Evolutionary conservation across 352 stramenopile species (phyloP).

Genomic region (Phytophthora hibernalis): DNA sequence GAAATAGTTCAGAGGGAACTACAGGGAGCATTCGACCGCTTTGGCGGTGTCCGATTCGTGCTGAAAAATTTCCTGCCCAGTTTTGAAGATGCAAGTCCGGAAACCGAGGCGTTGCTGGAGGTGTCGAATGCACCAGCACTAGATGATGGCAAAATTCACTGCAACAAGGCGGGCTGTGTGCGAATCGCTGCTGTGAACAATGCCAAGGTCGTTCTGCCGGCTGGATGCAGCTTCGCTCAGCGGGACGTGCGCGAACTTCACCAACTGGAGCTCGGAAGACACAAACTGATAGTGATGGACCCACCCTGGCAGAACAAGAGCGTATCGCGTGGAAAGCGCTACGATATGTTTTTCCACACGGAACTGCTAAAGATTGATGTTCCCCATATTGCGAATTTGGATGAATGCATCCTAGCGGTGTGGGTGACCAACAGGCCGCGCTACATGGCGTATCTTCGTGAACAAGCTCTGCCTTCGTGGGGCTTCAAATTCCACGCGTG

Average conservation of each 20-base stretch:
- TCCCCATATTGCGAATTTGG: slow-evolving; percentile 32
- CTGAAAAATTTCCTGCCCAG: slow-evolving; percentile 22
- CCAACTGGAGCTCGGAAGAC: slow-evolving; percentile 23
- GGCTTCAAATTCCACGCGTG: slow-evolving; percentile 66
- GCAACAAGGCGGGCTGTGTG: slow-evolving; percentile 27
- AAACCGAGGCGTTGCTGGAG: slow-evolving; percentile 3
- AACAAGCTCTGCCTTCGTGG: slow-evolving; percentile 64
- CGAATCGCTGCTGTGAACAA: slow-evolving; percentile 22
- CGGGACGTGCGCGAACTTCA: slow-evolving; percentile 35
- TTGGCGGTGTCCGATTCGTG: slow-evolving; percentile 34
- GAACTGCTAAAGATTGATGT: slow-evolving; percentile 61
- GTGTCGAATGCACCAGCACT: slow-evolving; percentile 5
- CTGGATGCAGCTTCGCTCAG: slow-evolving; percentile 34
- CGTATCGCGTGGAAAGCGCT: slow-evolving; percentile 58
- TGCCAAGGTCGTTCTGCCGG: slow-evolving; percentile 29
- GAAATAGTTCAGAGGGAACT: slow-evolving; percentile 24
- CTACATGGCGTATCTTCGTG: slow-evolving; percentile 65
- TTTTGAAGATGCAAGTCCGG: slow-evolving; percentile 6
- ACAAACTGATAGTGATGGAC: slow-evolving; percentile 66
- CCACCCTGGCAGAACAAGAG: slow-evolving; percentile 86
- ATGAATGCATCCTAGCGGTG: slow-evolving; percentile 67
- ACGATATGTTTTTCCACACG: slow-evolving; percentile 67
- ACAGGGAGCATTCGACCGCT: slow-evolving; percentile 24
- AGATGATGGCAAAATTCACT: slow-evolving; percentile 21
- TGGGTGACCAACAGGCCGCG: slow-evolving; percentile 82